Conservation (phyloP, 208 protist species). For the Trypanosoma theileri region DNA sequence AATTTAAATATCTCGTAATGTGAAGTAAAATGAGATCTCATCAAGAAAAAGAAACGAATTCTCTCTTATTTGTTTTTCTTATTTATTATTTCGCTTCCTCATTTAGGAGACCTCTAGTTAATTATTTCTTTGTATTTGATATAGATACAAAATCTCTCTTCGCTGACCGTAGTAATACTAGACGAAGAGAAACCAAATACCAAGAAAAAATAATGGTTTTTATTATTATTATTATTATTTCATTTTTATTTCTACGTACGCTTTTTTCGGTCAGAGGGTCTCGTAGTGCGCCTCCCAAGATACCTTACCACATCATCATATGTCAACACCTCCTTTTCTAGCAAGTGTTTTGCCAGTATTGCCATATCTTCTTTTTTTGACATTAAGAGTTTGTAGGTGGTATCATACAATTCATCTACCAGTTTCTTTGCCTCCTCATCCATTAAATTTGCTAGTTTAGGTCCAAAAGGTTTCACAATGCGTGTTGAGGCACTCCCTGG, state of each 20-base stretch:
- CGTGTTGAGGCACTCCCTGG: conserved; percentile 56
- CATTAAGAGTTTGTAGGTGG: conserved; percentile 62
- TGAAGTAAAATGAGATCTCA: background rate
- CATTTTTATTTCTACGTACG: conserved; percentile 24
- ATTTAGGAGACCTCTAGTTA: no score
- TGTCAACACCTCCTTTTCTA: conserved; percentile 82
- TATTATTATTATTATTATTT: background rate
- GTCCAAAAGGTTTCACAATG: conserved; percentile 90
- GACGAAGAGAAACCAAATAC: no score
- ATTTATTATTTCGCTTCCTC: background rate
- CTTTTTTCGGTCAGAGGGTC: conserved; percentile 52
- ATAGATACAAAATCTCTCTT: no score
- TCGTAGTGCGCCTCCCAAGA: conserved; percentile 53
- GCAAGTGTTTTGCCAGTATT: conserved; percentile 83
- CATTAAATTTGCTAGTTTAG: conserved; percentile 74
- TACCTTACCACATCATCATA: conserved; percentile 76
- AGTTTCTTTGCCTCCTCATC: conserved; percentile 88
- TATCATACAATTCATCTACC: conserved; percentile 78
- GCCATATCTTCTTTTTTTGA: conserved; percentile 81
- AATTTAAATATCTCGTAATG: background rate
- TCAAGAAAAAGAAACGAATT: background rate
- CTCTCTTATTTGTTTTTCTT: background rate
- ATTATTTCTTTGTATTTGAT: no score
- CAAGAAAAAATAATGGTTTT: no score
- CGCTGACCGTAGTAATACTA: no score